phyloP scores from a whole-genome alignment of 2,329 filamentous ascomycete genomes.

The Ciborinia camelliae region DNA sequence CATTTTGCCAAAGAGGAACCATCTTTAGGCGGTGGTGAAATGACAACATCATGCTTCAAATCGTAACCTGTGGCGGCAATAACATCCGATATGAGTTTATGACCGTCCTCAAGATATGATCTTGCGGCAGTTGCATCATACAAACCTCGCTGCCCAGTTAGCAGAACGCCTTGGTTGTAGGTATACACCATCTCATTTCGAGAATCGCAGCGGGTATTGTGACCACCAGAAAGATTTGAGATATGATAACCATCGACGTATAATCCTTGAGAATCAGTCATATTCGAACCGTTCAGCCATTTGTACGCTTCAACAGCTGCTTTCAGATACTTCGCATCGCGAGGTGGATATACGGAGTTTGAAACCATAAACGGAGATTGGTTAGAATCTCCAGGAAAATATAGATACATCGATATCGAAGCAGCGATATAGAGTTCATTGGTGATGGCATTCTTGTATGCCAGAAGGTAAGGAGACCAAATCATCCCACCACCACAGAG shows the following conservation, averaged over 20 bases:
- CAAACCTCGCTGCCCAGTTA: conserved; percentile 76
- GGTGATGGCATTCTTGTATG: conserved; percentile 96
- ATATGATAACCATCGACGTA: conserved; percentile 91
- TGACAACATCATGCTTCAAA: conserved; percentile 35
- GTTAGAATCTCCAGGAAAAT: conserved; percentile 79
- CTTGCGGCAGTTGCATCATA: conserved; percentile 74
- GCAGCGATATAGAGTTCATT: conserved; percentile 87
- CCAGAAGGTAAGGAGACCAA: conserved; percentile 76
- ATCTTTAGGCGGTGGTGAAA: conserved; percentile 12
- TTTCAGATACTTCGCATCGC: conserved; percentile 61
- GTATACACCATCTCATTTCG: conserved; percentile 90
- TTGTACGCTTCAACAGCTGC: conserved; percentile 74
- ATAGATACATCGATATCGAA: conserved; percentile 82
- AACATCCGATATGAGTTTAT: conserved; percentile 69
- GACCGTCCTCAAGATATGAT: conserved; percentile 73
- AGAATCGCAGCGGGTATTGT: conserved; percentile 70
- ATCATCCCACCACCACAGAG: conserved; percentile 86
- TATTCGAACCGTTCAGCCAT: conserved; percentile 76
- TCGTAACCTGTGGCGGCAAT: conserved; percentile 77
- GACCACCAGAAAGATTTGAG: conserved; percentile 57
- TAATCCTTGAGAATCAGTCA: conserved; percentile 72
- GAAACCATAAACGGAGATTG: conserved; percentile 57
- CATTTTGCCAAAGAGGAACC: conserved; percentile 44
- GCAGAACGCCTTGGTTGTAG: conserved; percentile 90
- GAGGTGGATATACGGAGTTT: conserved; percentile 35